Percentiles rank a stretch among this genome's conserved stretches.
These are phyloP conservation scores for Eimeria sp. DNA, from an alignment of 169 alveolate genomes.

Conservation along the genomic window DNA sequence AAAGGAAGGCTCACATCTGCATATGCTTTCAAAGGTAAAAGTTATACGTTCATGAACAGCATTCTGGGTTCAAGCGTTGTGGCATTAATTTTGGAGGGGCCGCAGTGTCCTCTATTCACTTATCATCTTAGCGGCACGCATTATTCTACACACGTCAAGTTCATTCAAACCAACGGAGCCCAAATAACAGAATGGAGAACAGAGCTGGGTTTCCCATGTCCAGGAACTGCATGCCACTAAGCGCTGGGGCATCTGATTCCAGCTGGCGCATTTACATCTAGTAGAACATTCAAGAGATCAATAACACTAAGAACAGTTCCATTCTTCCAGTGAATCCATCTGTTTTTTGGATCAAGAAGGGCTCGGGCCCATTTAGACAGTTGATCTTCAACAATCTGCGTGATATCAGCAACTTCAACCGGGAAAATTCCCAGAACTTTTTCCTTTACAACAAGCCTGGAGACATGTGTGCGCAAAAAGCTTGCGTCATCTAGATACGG, in stretches of 20 bases:
- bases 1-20: not conserved
- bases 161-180: not conserved
- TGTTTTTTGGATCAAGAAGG: conserved; percentile 43
- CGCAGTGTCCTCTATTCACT: not conserved
- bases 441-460: conserved; percentile 53
- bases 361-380: conserved; percentile 13
- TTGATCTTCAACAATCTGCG: conserved; percentile 53
- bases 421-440: conserved; percentile 56
- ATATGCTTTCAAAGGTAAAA: not conserved
- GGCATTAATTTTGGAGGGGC: not conserved
- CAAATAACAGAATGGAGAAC: not conserved
- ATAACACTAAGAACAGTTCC: conserved; percentile 9
- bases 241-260: conserved; percentile 59
- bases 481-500: conserved; percentile 28
- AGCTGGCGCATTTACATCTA: conserved; percentile 72
- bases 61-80: not conserved
- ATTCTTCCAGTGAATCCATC: conserved; percentile 58
- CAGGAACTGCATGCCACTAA: not conserved
- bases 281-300: conserved; percentile 41
- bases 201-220: not conserved
- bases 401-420: conserved; percentile 68
- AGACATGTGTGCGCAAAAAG: conserved; percentile 6
- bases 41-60: not conserved
- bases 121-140: not conserved
- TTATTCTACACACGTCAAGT: not conserved